Percentiles rank a stretch among this genome's conserved stretches.
Evolutionary conservation across 768 basidiomycete species (phyloP).

Genomic region (Boletellus sp.): DNA sequence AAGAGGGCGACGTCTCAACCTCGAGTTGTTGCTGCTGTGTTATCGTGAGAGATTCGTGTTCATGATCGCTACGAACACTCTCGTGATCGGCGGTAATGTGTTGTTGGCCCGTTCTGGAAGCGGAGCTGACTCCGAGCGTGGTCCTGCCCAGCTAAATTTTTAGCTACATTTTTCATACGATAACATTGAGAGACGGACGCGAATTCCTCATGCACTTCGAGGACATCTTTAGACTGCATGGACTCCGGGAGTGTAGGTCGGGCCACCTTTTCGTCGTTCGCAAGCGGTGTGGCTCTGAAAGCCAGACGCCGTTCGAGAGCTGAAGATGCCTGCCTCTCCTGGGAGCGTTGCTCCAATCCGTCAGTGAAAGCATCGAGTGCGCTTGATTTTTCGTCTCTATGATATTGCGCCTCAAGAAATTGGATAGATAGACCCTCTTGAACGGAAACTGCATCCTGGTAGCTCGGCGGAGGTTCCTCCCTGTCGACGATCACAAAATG

Average conservation of each 20-base stretch:
- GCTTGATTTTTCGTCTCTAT: background rate
- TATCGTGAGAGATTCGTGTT: background rate
- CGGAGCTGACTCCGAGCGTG: background rate
- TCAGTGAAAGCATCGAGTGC: background rate
- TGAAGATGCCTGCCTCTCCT: background rate
- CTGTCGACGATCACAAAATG: background rate
- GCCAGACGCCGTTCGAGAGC: background rate
- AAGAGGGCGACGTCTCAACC: background rate
- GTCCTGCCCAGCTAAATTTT: background rate
- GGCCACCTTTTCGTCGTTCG: background rate
- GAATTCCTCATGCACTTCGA: background rate
- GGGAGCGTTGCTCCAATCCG: background rate
- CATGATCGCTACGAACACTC: too few species aligned
- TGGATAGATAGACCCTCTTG: background rate
- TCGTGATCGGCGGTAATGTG: background rate
- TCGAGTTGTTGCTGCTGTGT: background rate
- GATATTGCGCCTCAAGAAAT: background rate
- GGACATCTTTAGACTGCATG: background rate
- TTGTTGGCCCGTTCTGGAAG: background rate
- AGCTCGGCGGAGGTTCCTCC: slow-evolving; percentile 13
- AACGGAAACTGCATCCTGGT: slow-evolving; percentile 5
- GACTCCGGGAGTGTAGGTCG: background rate
- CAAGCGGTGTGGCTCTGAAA: background rate
- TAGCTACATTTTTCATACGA: background rate
- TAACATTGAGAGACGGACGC: background rate